Evolutionary conservation across 179 eudicot genomes (phyloP), one percentile per base, ranked within the genome.

Genomic region (Carnegiea gigantea): DNA sequence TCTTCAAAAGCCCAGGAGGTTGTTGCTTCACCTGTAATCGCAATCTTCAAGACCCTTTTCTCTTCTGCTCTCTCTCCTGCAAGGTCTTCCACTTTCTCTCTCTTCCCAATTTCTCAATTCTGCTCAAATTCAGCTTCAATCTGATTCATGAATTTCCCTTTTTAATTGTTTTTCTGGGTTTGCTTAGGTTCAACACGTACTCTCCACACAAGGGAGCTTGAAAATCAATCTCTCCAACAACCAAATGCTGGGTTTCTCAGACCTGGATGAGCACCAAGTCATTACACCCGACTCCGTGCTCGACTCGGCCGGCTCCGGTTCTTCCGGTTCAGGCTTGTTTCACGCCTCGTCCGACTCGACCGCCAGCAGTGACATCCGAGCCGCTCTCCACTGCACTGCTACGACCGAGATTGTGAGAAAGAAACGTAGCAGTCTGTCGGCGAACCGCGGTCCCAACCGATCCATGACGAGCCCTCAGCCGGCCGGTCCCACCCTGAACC

Each of bases 31-130:
- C 84, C 81, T 93, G 97, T 75, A 85, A 89, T 80, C 89, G 95
- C 77, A 86, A 79, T 53, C 83, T 92, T 24, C 93, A 92, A 81
- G 89, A 92, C 28, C 87, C 91, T 59, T 87, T 59, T 73, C 77
- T 86, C 82, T 90, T 80, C 81, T 93, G 95, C 83, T 93, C 91
- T 76, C 87, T 93, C 70, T 88, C 86, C 74, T 93, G 95, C 95
- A 93, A 93, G 97, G 97, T 93, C 53, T 28, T 5, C 24, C 24
- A 48, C 18, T 44, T 33, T 71, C 48, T 75, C 8, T 23, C 38
- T 40, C 44, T 40, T 40, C 44, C 44, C 44, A 40, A 40, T 40
- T 33, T 33, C 36, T 65, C 71, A 65, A 65, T 65, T 65, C 40
- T 26, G 40, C 40, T 67, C 72, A 67, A 67, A 10, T 67, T 28